These are phyloP conservation scores for Aspergillus haitiensis DNA, from an alignment of 495 filamentous ascomycete genomes.

Conservation along the genomic window DNA sequence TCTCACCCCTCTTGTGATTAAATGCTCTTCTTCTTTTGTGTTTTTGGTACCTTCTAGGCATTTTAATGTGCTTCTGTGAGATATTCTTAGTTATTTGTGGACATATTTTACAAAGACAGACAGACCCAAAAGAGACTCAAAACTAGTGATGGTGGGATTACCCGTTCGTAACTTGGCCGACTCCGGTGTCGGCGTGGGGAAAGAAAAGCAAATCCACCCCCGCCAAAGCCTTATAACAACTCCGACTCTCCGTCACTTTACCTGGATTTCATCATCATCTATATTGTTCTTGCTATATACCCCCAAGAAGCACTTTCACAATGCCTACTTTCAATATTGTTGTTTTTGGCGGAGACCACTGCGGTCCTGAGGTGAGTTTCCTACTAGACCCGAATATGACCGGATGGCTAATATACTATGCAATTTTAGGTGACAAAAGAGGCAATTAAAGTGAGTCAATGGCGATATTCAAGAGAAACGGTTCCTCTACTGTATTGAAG, in stretches of 20 bases:
- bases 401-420: slow-evolving; percentile 19
- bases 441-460: slow-evolving; percentile 72
- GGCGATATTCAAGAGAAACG: slow-evolving; percentile 3
- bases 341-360: slow-evolving; percentile 87
- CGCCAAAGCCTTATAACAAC: slow-evolving; percentile 24
- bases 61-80: slow-evolving; percentile 35
- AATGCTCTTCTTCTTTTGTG: slow-evolving; percentile 18
- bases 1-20: slow-evolving; percentile 18
- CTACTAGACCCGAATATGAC: slow-evolving; percentile 1
- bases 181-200: slow-evolving; percentile 36
- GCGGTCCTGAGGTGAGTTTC: slow-evolving; percentile 81
- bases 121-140: background rate
- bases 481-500: background rate
- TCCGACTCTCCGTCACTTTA: slow-evolving; percentile 21
- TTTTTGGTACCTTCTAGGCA: slow-evolving; percentile 9
- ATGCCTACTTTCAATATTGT: slow-evolving; percentile 59
- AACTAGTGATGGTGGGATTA: slow-evolving; percentile 15
- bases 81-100: slow-evolving; percentile 9
- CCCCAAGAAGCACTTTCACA: slow-evolving; percentile 15
- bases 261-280: slow-evolving; percentile 19
- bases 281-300: slow-evolving; percentile 8
- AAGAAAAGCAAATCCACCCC: slow-evolving; percentile 17
- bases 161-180: slow-evolving; percentile 10
- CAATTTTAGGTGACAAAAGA: slow-evolving; percentile 59
- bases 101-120: slow-evolving; percentile 7